Base-by-base conservation (phyloP, 2,329 filamentous ascomycete species). In the Didymella exigua region DNA sequence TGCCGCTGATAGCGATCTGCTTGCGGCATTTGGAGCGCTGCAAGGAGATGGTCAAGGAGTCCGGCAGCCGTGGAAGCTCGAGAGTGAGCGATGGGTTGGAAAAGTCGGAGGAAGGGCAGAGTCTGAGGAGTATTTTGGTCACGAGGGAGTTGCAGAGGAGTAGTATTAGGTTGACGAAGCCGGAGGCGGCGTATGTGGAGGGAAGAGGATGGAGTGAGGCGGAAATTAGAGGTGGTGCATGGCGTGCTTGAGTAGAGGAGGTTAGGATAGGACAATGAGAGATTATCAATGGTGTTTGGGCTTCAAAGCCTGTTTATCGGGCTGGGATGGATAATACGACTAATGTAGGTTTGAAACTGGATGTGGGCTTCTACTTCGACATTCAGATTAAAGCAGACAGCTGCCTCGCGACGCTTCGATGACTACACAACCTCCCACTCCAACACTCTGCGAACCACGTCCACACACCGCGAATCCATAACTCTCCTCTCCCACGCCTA, bases 131-230 rank as follows among this genome's bases (percentile, higher is more conserved):
- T 3, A 67, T 68, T 4, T 7, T 67, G 0, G 66, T 68, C 1
- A 68, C 66, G 4, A 63, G 54, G 14, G 66, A 68, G 33, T 18
- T 68, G 18, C 60, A 60, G 33, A 57, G 66, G 5, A 55, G 52
- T 21, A 68, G 66, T 42, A 24, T 68, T 33, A 60, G 52, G 23
- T 41, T 68, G 51, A 50, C 26, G 21, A 60, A 40, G 9, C 62
- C 62, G 2, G 61, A 58, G 14, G 51, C 59, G 19, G 49, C 57
- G 9, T 47, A 63, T 53, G 43, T 54, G 1, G 41, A 58, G 5
- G 61, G 49, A 30, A 52, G 56, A 30, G 60, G 52, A 1, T 68
- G 65, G 65, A 67, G 58, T 44, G 43, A 47, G 9, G 60, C 59
- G 8, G 61, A 65, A 26, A 56, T 66, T 4, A 46, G 50, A 14